Base-by-base conservation (phyloP, 352 stramenopile species). In the Globisporangium okanoganense region DNA sequence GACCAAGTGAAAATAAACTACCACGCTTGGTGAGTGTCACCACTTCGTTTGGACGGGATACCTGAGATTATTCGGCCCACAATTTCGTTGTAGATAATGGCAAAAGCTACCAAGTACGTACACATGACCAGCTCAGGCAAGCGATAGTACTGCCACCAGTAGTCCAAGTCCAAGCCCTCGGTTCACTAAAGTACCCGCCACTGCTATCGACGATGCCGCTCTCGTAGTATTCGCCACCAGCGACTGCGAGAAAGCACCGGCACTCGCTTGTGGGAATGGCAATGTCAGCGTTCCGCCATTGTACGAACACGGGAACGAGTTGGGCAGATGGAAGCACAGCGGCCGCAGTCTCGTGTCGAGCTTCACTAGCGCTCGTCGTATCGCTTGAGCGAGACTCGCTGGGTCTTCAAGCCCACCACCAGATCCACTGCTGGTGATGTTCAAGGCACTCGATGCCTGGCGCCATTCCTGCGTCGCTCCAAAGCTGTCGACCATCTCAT, bases 301-400 rank as follows among this genome's bases (percentile, higher is more conserved):
- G 47, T 53, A 38, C 18, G 14, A 12, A 10, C 47, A 53, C 14
- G 13, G 7, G 25, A 53, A 53, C 24, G 47, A 53, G 10, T 53
- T 53, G 3, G 47, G 25, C 47, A 53, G 29, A 35, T 53, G 47
- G 25, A 53, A 20, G 18, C 47, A 53, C 25, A 53, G 47, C 12
- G 47, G 47, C 13, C 27, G 25, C 16, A 53, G 2, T 18, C 24
- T 5, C 12, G 6, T 38, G 25, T 20, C 24, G 1, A 53, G 2
- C 2, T 10, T 53, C 25, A 10, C 12, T 10, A 53, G 14, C 12
- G 25, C 24, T 53, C 18, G 25, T 12, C 47, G 47, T 4, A 53
- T 24, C 7, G 18, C 47, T 18, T 22, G 16, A 20, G 24, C n/a
- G 24, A 31, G 25, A 22, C 16, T 53, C 10, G 40, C 5, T 24